Percentiles rank a stretch among this genome's conserved stretches.
These are phyloP conservation scores for Botryotinia globosa DNA, from an alignment of 2,329 filamentous ascomycete genomes.

Conservation along the genomic window DNA sequence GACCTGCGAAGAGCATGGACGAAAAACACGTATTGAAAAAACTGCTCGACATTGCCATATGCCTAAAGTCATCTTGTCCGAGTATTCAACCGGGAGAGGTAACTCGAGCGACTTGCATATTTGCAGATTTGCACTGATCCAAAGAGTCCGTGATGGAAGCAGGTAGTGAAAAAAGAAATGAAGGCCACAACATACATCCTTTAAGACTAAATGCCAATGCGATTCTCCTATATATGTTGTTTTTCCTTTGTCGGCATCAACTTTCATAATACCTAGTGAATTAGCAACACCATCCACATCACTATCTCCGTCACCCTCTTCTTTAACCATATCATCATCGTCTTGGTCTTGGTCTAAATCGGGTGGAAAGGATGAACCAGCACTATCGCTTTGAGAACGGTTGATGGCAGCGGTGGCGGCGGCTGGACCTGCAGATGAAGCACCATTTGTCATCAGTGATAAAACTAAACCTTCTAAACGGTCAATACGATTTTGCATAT, in stretches of 20 bases:
- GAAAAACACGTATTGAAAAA: background rate
- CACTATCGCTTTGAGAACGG: constrained; percentile 41
- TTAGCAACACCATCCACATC: constrained; percentile 68
- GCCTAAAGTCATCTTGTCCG: background rate
- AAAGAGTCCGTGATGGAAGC: background rate
- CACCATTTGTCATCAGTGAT: constrained; percentile 89
- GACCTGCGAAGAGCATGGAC: background rate
- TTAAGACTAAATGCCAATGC: constrained; percentile 77
- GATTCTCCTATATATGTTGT: constrained; percentile 78
- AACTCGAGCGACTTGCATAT: background rate
- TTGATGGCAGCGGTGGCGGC: constrained; percentile 48
- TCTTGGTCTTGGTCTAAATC: constrained; percentile 53
- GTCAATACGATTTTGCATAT: constrained; percentile 98
- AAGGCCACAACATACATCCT: constrained; percentile 51
- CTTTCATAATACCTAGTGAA: constrained; percentile 78
- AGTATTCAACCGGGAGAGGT: background rate
- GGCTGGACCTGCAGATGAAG: constrained; percentile 60
- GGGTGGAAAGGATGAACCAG: constrained; percentile 32
- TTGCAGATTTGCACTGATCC: constrained; percentile 9
- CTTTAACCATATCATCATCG: constrained; percentile 58
- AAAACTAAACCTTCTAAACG: constrained; percentile 87
- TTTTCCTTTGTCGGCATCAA: constrained; percentile 71
- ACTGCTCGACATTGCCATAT: background rate
- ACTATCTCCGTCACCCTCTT: constrained; percentile 53
- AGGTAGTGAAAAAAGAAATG: background rate